Evolutionary conservation across 257 asterid genomes (phyloP), one percentile per base, ranked within the genome.

Genomic region (Voacanga thouarsii): DNA sequence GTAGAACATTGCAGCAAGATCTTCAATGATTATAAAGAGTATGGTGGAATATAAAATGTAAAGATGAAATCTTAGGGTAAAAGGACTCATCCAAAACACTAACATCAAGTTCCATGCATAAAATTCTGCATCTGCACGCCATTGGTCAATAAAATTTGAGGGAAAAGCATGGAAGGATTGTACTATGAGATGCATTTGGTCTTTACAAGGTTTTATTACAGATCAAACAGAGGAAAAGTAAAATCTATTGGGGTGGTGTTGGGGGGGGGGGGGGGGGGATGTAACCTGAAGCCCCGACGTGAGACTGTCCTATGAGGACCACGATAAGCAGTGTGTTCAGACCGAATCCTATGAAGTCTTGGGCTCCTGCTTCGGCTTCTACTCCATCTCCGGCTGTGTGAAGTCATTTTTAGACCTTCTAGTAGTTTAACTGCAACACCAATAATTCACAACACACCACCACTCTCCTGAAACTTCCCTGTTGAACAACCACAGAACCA

Each of bases 331-430:
- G 55, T 6, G n/a, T 74, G 75, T 49, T 80, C 75, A 12, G 84
- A 23, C 2, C 73, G 75, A 61, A 81, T 53, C 82, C 45, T 81
- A 51, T 75, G 81, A 49, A 59, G 82, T 44, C 73, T 61, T 5
- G 78, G 81, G 67, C 75, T 82, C 71, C 85, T 72, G 71, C 84
- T 81, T 51, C 74, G 21, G 84, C 78, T 81, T 51, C 75, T 77
- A 73, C 80, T 77, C 75, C 80, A 43, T 66, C 79, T 80, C 50
- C 83, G 28, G 75, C 69, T 74, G 56, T 24, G 41, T 74, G 78
- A 74, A 74, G 73, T 74, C 83, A 80, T 80, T 19, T 60, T 64
- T 65, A 72, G 49, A 63, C 72, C 79, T 76, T 66, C 64, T 63
- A 12, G 21, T 24, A 28, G 21, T 24, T 63, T 63, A 63, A 63